phyloP scores from a whole-genome alignment of 257 asterid species.

The Gentiana straminea region DNA sequence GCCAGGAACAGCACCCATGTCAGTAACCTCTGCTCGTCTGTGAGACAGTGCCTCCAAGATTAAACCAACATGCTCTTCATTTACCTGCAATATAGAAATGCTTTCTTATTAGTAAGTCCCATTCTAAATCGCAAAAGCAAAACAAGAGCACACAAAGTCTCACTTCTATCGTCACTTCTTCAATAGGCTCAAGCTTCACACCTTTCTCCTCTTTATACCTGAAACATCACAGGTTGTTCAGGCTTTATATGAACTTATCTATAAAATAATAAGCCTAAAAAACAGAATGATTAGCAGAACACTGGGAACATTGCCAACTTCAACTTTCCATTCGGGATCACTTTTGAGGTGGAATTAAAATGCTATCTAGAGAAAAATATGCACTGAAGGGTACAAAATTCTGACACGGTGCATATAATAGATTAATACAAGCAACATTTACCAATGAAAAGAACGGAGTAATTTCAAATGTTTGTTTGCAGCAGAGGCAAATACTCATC shows the following conservation, averaged over 20 bases:
- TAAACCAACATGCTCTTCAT: conserved; percentile 93
- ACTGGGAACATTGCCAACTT: not conserved
- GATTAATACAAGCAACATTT: not conserved
- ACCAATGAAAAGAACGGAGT: not conserved
- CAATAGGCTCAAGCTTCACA: conserved; percentile 89
- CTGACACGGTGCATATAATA: not conserved
- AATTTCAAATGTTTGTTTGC: no score
- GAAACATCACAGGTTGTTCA: conserved; percentile 1
- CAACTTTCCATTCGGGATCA: not conserved
- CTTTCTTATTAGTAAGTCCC: conserved; percentile 14
- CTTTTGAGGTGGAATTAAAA: not conserved
- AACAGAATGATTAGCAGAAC: not conserved
- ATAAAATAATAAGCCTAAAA: not conserved
- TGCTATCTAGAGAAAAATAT: not conserved
- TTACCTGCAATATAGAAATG: conserved; percentile 42
- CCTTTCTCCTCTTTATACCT: conserved; percentile 83
- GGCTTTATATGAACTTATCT: not conserved
- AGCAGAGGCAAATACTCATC: not conserved
- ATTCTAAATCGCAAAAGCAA: conserved; percentile 10
- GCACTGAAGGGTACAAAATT: not conserved
- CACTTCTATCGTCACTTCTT: conserved; percentile 99
- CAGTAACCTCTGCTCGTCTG: conserved; percentile 79
- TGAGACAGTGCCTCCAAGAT: conserved; percentile 97
- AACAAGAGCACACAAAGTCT: conserved; percentile 10
- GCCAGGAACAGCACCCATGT: conserved; percentile 98